Evolutionary conservation across 352 stramenopile species (phyloP), one percentile per base, ranked within the genome.

Genomic region (Phytophthora foliorum): DNA sequence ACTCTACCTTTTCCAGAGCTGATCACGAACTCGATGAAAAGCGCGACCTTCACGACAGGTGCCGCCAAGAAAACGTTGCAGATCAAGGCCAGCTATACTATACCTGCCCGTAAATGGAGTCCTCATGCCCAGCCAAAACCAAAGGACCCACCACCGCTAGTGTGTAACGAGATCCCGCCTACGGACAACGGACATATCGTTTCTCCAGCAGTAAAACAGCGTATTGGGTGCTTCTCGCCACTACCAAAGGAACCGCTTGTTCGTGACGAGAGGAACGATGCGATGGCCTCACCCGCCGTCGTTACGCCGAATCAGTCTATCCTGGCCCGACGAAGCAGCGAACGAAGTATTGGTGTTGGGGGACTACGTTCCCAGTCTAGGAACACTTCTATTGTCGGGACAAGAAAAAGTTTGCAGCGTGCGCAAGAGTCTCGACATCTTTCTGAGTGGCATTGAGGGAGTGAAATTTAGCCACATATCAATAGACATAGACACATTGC

Each of bases 41-140:
- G 69, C 2, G 77, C 78, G 6, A 68, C 66, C 3, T 79, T 73
- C 42, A 74, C 75, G 6, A 83, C 75, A 11, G 67, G 67, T 9
- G 75, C 73, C 2, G 55, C 85, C 6, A 90, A 91, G 69, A 90
- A 90, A 67, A 90, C 88, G 22, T 55, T 92, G 14, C 81, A 90
- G 60, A 69, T 93, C 5, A 80, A 86, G 39, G 69, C 80, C 16
- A 91, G 78, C 17, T 92, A 91, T 65, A 81, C 78, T 0, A 78
- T 94, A 5, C 73, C 78, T 1, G 75, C 78, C 36, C 61, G 77
- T 34, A 94, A 94, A 59, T 94, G 83, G 80, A 57, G 76, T 16
- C 78, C 82, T 0, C 69, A 85, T 5, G 72, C 64, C 1, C 57
- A 80, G 14, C 72, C 74, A 17, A 72, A 59, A 24, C 84, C 84